Conservation (phyloP, 306 rosid species). For the Quercus rubra region DNA sequence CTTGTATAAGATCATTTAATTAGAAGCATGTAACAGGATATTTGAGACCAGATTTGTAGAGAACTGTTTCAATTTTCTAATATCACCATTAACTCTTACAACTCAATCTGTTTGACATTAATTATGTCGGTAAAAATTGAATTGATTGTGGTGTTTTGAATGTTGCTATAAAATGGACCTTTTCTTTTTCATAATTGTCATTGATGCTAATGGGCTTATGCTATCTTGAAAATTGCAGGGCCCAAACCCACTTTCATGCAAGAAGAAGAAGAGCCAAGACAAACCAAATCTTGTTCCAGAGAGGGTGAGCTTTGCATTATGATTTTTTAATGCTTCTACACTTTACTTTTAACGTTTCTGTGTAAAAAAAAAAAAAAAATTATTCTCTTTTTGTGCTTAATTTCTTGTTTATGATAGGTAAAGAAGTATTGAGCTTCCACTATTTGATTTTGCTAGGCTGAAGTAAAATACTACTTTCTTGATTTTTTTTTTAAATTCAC, state of each 20-base stretch:
- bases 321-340: neutral
- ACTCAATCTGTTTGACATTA: neutral
- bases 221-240: conserved; percentile 47
- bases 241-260: conserved; percentile 89
- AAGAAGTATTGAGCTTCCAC: neutral
- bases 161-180: neutral
- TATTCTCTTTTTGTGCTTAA: neutral
- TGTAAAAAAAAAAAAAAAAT: too few species aligned
- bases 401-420: neutral
- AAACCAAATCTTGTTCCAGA: conserved; percentile 25
- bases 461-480: neutral
- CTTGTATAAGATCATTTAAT: neutral
- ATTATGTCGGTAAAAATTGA: neutral
- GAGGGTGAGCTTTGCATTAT: conserved; percentile 43
- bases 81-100: neutral
- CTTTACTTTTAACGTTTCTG: neutral
- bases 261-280: conserved; percentile 58
- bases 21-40: neutral
- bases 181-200: neutral
- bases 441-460: neutral
- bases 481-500: neutral
- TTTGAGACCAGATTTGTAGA: neutral
- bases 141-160: neutral
- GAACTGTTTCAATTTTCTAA: neutral
- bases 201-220: neutral